These are phyloP conservation scores for Coriolopsis trogii DNA, from an alignment of 1,284 basidiomycete genomes.

Conservation along the genomic window DNA sequence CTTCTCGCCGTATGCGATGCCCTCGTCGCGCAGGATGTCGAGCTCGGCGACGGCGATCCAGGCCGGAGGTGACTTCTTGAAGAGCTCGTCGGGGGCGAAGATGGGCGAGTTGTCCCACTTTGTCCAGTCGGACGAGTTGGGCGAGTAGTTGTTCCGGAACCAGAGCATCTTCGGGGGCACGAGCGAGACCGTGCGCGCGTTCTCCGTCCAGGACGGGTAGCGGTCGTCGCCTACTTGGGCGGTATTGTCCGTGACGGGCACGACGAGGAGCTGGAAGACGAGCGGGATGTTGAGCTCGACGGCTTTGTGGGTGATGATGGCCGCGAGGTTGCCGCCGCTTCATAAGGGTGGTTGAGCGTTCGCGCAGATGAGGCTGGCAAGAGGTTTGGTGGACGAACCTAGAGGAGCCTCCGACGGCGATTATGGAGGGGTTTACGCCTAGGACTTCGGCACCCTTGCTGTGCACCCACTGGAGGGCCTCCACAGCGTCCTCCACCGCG, in stretches of 20 bases:
- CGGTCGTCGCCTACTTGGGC: slow-evolving; percentile 44
- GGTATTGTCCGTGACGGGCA: slow-evolving; percentile 76
- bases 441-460: slow-evolving; percentile 44
- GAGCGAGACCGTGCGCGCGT: slow-evolving; percentile 62
- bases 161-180: slow-evolving; percentile 68
- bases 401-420: slow-evolving; percentile 70
- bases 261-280: slow-evolving; percentile 65
- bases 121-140: slow-evolving; percentile 56
- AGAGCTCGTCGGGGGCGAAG: slow-evolving; percentile 59
- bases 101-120: slow-evolving; percentile 74
- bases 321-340: slow-evolving; percentile 75
- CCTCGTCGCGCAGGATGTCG: slow-evolving; percentile 72
- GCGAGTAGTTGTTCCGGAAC: slow-evolving; percentile 71
- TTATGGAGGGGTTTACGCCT: slow-evolving; percentile 42
- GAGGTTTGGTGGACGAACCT: slow-evolving; percentile 43
- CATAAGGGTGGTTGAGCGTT: background rate
- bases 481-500: slow-evolving; percentile 73
- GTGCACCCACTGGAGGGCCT: slow-evolving; percentile 66
- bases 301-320: slow-evolving; percentile 68
- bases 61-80: slow-evolving; percentile 55
- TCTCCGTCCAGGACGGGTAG: slow-evolving; percentile 59
- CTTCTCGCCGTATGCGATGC: slow-evolving; percentile 64
- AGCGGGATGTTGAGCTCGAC: slow-evolving; percentile 56
- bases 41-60: slow-evolving; percentile 69
- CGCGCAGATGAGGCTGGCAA: background rate